phyloP scores from a whole-genome alignment of 2,329 filamentous ascomycete genomes.

The Colletotrichum abscissum region DNA sequence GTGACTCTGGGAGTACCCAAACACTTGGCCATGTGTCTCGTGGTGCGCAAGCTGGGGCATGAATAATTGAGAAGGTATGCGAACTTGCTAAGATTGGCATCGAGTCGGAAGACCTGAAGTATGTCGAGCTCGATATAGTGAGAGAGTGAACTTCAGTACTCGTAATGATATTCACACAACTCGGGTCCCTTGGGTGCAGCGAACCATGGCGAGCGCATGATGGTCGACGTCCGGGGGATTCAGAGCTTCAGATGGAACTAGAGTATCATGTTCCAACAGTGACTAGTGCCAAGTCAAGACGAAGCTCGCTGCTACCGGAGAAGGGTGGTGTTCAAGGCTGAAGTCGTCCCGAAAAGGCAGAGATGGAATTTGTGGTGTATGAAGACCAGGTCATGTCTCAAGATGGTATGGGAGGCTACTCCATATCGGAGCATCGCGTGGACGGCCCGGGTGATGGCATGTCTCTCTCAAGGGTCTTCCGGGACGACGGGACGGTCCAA shows the following conservation, averaged over 20 bases:
- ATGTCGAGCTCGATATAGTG: too few species aligned
- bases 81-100: too few species aligned
- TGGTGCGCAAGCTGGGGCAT: too few species aligned
- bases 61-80: too few species aligned
- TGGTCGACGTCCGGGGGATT: neutral
- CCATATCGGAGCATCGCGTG: constrained; percentile 17
- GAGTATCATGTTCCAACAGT: neutral
- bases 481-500: constrained; percentile 12
- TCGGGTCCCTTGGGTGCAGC: neutral
- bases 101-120: too few species aligned
- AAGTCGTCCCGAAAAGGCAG: neutral
- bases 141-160: too few species aligned
- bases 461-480: constrained; percentile 16
- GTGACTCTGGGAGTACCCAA: too few species aligned
- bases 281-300: neutral
- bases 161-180: neutral
- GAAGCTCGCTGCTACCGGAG: neutral
- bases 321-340: neutral
- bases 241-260: neutral
- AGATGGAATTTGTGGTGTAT: neutral
- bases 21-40: too few species aligned
- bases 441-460: constrained; percentile 22
- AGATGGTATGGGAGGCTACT: constrained; percentile 24
- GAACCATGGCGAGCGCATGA: neutral
- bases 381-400: constrained; percentile 20